Base-by-base conservation (phyloP, 2,329 filamentous ascomycete species). In the Curvularia sp. region DNA sequence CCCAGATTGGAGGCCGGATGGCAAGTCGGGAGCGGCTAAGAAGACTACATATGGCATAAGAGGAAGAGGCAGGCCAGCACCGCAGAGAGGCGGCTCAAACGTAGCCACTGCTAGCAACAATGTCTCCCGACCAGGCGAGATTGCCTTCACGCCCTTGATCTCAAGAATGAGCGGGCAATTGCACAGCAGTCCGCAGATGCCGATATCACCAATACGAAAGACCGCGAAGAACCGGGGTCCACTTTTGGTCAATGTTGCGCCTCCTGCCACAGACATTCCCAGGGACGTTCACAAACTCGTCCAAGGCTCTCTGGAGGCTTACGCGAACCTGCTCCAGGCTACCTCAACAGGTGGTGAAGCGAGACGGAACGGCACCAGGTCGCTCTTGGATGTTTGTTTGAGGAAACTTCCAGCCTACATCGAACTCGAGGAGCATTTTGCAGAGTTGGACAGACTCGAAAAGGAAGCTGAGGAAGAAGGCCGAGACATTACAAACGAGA, bases 371-470 rank as follows among this genome's bases (percentile, higher is more conserved):
- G 79, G 79, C 18, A 68, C 77, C 4, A 61, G 74, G 10, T 78
- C 78, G 2, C 67, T 82, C 7, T 68, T 78, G 56, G 63, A 64
- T 7, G 73, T 72, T 3, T 81, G 80, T 53, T 60, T 82, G 30
- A 71, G 73, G 12, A 72, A 73, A 49, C 67, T 82, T 12, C 78
- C 80, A 0, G 68, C 68, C 12, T 80, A 80, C 44, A 79, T 82
- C 31, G 71, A 70, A 28, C 64, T 76, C 1, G 77, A 80, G 47
- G 74, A 78, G 38, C 54, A 77, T 38, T 79, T 77, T 59, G 72
- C 72, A 5, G 63, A 70, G 20, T 61, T 75, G 12, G 72, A 75
- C 31, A 64, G 62, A 39, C 57, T 70, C 24, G 68, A 74, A 12
- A 70, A 73, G 8, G 61, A 68, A 8, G 67, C 68, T 1, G 64